Base-by-base conservation (phyloP, 1,139 yeast genomes). In the Pneumocystis murina region DNA sequence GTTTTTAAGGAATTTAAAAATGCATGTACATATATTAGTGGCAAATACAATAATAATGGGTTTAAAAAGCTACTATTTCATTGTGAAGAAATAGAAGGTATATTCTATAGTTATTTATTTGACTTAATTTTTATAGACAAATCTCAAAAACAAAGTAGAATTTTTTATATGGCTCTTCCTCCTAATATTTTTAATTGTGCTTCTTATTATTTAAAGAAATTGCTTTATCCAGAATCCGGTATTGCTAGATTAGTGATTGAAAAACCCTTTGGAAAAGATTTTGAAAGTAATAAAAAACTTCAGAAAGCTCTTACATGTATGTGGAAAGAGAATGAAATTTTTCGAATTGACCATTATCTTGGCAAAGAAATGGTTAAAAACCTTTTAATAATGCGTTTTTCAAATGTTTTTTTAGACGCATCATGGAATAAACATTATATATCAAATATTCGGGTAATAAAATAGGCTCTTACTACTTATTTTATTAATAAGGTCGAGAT, bases 321-420 rank as follows among this genome's bases (percentile, higher is more conserved):
- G 64, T 92, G 92, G 83, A 77, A 82, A 41, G 98, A 94, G 76
- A 91, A 86, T 12, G 98, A 94, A 77, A 79, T 91, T 63, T 94
- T 82, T 79, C 84, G 98, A 79, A 94, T 92, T 71, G 99, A 92
- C 76, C 98, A 92, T 76, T 92, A 94, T 75, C 80, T 94, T 70
- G 98, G 98, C 69, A 92, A 92, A 78, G 98, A 92, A 77, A 85
- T 92, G 92, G 97, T 94, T 66, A 92, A 92, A 79, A 92, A 91
- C 78, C 80, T 94, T 72, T 78, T 89, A 68, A 90, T 89, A 58
- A 78, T 91, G 71, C 82, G 98, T 73, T 92, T 92, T 73, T 96
- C 95, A 69, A 92, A 92, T 77, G 84, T 85, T 71, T 81, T 91
- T 74, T 79, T 92, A 72, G 82, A 82, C 72, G 88, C 95, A 33